phyloP scores from a whole-genome alignment of 176 grass and related monocot genomes.

The Triticum urartu region DNA sequence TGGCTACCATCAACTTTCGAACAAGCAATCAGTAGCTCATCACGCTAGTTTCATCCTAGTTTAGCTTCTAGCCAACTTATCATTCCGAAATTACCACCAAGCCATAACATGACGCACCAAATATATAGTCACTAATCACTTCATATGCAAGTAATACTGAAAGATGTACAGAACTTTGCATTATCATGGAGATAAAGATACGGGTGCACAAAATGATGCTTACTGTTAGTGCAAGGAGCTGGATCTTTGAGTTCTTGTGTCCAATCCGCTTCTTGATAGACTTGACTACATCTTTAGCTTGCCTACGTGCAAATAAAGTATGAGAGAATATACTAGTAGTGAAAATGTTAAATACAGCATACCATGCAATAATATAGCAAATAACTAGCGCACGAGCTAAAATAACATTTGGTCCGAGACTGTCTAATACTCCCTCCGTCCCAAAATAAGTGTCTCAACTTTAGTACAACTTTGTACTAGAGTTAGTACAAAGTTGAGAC shows the following conservation, averaged over 20 bases:
- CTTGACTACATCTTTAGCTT: slow-evolving; percentile 93
- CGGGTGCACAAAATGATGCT: slow-evolving; percentile 23
- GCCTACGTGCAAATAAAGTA: slow-evolving; percentile 39
- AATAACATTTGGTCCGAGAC: slow-evolving; percentile 8
- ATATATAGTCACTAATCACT: slow-evolving; percentile 6
- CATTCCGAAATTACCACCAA: background rate
- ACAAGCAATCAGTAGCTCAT: background rate
- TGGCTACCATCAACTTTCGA: background rate
- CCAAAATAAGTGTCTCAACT: too few species aligned
- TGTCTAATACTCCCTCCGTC: background rate
- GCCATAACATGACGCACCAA: background rate
- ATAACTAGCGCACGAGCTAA: background rate
- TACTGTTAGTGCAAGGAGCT: slow-evolving; percentile 81
- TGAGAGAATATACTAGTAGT: slow-evolving; percentile 18
- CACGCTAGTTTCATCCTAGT: background rate
- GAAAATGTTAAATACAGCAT: background rate
- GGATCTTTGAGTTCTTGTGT: slow-evolving; percentile 85
- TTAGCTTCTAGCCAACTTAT: slow-evolving; percentile 1
- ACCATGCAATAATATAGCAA: slow-evolving; percentile 4
- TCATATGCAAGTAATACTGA: background rate
- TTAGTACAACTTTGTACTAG: too few species aligned
- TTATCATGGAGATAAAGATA: background rate
- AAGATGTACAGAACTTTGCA: slow-evolving; percentile 12
- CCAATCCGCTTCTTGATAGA: slow-evolving; percentile 78
- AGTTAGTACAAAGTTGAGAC: too few species aligned